Percentiles rank a stretch among this genome's conserved stretches.
Evolutionary conservation across 768 basidiomycete species (phyloP).

Genomic region (Rhodosporidiobolus sp.): DNA sequence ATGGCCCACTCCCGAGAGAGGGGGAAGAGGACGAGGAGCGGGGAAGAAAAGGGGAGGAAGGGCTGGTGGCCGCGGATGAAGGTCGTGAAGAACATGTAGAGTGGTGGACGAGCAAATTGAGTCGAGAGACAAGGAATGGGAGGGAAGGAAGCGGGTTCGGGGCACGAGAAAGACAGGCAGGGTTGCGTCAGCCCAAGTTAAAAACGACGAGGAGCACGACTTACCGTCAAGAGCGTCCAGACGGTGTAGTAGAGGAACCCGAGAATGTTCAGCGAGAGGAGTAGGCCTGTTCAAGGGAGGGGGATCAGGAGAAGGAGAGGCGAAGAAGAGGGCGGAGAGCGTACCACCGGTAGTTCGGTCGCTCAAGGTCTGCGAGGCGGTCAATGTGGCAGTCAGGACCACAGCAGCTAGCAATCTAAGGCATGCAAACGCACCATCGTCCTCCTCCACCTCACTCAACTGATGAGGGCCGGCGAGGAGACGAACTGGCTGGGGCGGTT

Average conservation of each 20-base stretch:
- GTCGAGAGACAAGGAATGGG: background rate
- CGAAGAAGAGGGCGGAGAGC: too few species aligned
- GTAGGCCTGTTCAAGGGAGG: background rate
- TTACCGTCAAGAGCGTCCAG: slow-evolving; percentile 83
- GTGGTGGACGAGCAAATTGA: background rate
- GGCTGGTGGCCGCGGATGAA: slow-evolving; percentile 57
- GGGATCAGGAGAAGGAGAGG: background rate
- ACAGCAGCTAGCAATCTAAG: too few species aligned
- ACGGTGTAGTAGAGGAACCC: slow-evolving; percentile 80
- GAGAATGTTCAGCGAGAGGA: slow-evolving; percentile 42
- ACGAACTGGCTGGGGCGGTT: too few species aligned
- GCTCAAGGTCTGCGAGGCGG: background rate
- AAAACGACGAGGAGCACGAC: slow-evolving; percentile 44
- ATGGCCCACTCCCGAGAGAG: slow-evolving; percentile 82
- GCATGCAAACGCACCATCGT: too few species aligned
- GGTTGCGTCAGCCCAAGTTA: too few species aligned
- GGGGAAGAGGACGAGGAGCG: slow-evolving; percentile 76
- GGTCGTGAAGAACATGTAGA: background rate
- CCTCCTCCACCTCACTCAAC: too few species aligned
- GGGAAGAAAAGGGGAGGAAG: slow-evolving; percentile 71
- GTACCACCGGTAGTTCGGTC: background rate
- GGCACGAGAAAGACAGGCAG: too few species aligned
- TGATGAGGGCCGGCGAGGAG: too few species aligned
- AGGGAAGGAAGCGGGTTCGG: slow-evolving; percentile 27
- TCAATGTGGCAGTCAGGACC: background rate